phyloP scores from a whole-genome alignment of 192 early-diverging fungal genomes.

The Rhizophagus sp. region DNA sequence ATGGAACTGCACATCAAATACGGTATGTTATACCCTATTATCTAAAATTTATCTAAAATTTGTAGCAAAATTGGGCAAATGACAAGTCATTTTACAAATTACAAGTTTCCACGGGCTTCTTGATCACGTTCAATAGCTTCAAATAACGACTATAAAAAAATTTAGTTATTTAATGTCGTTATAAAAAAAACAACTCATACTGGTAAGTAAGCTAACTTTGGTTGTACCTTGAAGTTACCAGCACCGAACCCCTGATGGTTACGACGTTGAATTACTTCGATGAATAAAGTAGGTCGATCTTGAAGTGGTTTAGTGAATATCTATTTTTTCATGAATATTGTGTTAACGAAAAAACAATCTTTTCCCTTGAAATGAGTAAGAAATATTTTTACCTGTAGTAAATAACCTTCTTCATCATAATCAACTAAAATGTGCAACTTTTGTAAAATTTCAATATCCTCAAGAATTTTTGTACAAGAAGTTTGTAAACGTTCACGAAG shows the following conservation, averaged over 20 bases:
- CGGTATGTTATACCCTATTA: too few species aligned
- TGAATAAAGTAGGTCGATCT: constrained; percentile 95
- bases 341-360: background rate
- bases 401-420: constrained; percentile 95
- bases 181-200: too few species aligned
- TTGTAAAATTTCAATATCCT: constrained; percentile 82
- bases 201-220: too few species aligned
- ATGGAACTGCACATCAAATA: too few species aligned
- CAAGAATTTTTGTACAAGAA: constrained; percentile 71
- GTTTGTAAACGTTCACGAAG: constrained; percentile 71
- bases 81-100: constrained; percentile 42
- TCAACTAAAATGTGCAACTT: constrained; percentile 91
- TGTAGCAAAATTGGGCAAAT: too few species aligned
- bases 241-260: constrained; percentile 94
- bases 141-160: constrained; percentile 69
- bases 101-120: constrained; percentile 83
- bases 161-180: too few species aligned
- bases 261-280: constrained; percentile 96
- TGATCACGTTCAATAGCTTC: constrained; percentile 96
- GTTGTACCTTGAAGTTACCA: constrained; percentile 85
- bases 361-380: too few species aligned
- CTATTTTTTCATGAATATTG: constrained; percentile 20
- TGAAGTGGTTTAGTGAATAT: constrained; percentile 90
- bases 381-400: constrained; percentile 64
- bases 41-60: too few species aligned